These are phyloP conservation scores for Rubia tinctorum DNA, from an alignment of 305 asterid genomes.

Conservation along the genomic window DNA sequence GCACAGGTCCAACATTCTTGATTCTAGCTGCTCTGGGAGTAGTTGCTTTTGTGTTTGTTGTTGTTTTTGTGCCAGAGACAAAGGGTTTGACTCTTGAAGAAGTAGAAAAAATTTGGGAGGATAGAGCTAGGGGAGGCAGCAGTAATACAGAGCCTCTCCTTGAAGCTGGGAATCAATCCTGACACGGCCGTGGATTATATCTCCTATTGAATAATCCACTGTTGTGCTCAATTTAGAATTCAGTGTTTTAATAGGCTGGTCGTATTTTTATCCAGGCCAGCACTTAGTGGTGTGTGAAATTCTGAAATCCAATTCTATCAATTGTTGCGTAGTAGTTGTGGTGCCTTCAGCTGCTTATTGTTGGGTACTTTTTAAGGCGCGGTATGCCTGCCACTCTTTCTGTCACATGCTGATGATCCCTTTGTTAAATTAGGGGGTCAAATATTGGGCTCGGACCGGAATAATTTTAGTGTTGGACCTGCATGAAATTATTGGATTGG, in stretches of 20 bases:
- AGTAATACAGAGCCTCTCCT: constrained; percentile 40
- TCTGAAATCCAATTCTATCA: no score
- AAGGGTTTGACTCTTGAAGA: constrained; percentile 88
- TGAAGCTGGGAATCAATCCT: constrained; percentile 24
- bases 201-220: background rate
- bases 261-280: background rate
- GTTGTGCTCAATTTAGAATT: background rate
- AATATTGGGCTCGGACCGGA: no score
- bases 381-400: no score
- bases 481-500: no score
- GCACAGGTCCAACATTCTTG: constrained; percentile 67
- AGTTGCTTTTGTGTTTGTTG: constrained; percentile 60
- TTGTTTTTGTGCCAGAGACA: constrained; percentile 69
- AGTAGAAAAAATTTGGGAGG: constrained; percentile 79
- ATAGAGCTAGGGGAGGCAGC: constrained; percentile 50
- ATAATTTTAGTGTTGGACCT: no score
- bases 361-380: no score
- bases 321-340: no score
- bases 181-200: background rate
- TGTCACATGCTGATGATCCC: no score
- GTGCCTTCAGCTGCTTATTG: no score
- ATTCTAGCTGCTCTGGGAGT: constrained; percentile 64
- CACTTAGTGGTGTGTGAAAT: background rate
- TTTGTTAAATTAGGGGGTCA: no score
- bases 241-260: background rate